Evolutionary conservation across 2,329 filamentous ascomycete genomes (phyloP).

Genomic region (Cercospora sp.): DNA sequence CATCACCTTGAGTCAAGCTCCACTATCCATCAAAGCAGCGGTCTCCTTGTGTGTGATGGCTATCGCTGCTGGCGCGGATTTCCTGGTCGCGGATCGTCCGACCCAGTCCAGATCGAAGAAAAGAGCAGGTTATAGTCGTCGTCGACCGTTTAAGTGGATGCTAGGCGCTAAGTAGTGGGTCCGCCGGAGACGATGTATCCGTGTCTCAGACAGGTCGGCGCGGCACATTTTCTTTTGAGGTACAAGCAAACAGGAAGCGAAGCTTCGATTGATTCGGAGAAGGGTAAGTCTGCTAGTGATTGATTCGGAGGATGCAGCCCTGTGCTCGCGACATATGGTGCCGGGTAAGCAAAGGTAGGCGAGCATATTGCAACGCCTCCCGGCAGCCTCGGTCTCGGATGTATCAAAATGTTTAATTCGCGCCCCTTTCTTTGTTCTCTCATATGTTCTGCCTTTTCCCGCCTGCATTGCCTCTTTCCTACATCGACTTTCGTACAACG

Average conservation of each 20-base stretch:
- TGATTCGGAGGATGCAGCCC: not conserved
- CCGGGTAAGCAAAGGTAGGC: not conserved
- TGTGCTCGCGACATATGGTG: not conserved
- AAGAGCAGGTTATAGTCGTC: not conserved
- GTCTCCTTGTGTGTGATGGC: slow-evolving; percentile 8
- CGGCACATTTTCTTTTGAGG: not conserved
- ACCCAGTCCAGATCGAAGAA: not conserved
- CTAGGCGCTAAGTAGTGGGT: not conserved
- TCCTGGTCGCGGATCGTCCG: not conserved
- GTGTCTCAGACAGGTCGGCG: not conserved
- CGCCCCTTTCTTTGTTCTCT: not conserved
- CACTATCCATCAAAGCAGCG: not conserved
- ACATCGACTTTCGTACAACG: not conserved
- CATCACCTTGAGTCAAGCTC: not conserved
- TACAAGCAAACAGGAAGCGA: not conserved
- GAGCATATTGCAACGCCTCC: not conserved
- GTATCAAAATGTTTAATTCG: not conserved
- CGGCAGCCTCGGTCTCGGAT: not conserved
- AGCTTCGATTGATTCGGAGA: not conserved
- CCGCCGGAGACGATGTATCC: not conserved
- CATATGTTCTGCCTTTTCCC: not conserved
- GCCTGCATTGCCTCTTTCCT: not conserved
- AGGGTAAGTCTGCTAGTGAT: not conserved
- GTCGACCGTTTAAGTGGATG: not conserved
- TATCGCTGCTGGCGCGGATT: slow-evolving; percentile 10